Conservation (phyloP, 192 early-diverging fungal species). For the Diversispora eburnea region DNA sequence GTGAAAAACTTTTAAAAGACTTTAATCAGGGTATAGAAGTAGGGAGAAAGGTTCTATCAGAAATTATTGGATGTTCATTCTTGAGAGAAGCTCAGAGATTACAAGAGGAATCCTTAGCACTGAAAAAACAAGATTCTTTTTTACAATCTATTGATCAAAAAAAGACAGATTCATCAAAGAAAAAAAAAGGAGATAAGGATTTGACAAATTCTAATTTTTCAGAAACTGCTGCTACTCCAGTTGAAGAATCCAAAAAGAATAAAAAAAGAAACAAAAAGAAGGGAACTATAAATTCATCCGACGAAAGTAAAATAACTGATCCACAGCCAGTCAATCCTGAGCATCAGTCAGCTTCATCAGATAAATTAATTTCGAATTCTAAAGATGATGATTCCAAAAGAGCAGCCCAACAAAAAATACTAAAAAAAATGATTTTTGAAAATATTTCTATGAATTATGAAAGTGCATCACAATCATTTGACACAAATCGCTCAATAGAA, state of each 20-base stretch:
- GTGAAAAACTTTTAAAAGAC: slow-evolving; percentile 61
- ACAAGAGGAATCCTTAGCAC: slow-evolving; percentile 53
- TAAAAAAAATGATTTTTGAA: not conserved
- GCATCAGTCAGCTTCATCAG: too few relatives aligned
- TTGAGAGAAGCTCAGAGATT: slow-evolving; percentile 72
- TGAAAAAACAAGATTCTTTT: slow-evolving; percentile 50
- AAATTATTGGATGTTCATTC: slow-evolving; percentile 67
- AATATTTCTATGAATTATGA: not conserved
- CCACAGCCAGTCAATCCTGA: not conserved
- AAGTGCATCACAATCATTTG: too few relatives aligned
- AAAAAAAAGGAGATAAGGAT: slow-evolving; percentile 18
- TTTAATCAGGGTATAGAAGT: slow-evolving; percentile 67
- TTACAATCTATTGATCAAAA: slow-evolving; percentile 50
- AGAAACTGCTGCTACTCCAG: not conserved
- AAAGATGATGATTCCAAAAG: not conserved
- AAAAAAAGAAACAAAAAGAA: slow-evolving; percentile 17
- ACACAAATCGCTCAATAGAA: not conserved
- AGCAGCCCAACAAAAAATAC: not conserved
- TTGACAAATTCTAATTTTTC: not conserved
- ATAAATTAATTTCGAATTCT: too few relatives aligned
- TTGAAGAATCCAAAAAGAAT: slow-evolving; percentile 10
- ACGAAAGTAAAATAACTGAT: not conserved
- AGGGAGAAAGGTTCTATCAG: slow-evolving; percentile 66
- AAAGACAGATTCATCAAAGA: not conserved
- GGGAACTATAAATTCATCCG: not conserved